Percentiles rank a stretch among this genome's conserved stretches.
Conservation (phyloP, 768 basidiomycete genomes). For the Coprinellus aureogranulatus region DNA sequence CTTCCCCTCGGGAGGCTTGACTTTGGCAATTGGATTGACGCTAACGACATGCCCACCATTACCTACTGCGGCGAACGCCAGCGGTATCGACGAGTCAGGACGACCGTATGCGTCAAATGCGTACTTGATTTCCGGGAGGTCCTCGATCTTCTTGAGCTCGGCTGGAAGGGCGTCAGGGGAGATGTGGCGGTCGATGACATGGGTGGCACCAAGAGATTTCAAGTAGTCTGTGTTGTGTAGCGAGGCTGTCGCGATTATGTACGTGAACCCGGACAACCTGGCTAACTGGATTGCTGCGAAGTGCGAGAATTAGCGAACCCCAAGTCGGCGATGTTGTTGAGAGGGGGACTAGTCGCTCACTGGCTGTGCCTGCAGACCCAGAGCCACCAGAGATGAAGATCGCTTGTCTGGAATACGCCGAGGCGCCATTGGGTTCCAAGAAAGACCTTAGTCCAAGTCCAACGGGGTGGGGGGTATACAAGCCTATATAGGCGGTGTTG, state of each 20-base stretch:
- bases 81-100: constrained; percentile 26
- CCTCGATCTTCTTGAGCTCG: constrained; percentile 1
- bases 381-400: constrained; percentile 30
- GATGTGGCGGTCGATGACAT: constrained; percentile 34
- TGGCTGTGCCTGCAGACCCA: constrained; percentile 26
- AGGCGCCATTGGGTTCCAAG: constrained; percentile 19
- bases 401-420: constrained; percentile 28
- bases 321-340: neutral
- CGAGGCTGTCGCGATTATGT: constrained; percentile 39
- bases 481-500: constrained; percentile 33
- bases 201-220: constrained; percentile 39
- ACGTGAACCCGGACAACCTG: constrained; percentile 31
- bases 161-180: constrained; percentile 1
- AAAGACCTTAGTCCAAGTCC: constrained; percentile 26
- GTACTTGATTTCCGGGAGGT: constrained; percentile 20
- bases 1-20: constrained; percentile 7
- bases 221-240: constrained; percentile 25
- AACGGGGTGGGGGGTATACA: constrained; percentile 25
- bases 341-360: constrained; percentile 8
- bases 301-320: neutral
- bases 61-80: constrained; percentile 17
- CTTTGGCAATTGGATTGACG: constrained; percentile 21
- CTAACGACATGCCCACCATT: constrained; percentile 10
- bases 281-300: constrained; percentile 36
- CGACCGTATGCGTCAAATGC: neutral